A percentile compares a stretch with the other conserved stretches of the same genome.
Conservation (phyloP, 345 rosid species). For the Mercurialis annua region DNA sequence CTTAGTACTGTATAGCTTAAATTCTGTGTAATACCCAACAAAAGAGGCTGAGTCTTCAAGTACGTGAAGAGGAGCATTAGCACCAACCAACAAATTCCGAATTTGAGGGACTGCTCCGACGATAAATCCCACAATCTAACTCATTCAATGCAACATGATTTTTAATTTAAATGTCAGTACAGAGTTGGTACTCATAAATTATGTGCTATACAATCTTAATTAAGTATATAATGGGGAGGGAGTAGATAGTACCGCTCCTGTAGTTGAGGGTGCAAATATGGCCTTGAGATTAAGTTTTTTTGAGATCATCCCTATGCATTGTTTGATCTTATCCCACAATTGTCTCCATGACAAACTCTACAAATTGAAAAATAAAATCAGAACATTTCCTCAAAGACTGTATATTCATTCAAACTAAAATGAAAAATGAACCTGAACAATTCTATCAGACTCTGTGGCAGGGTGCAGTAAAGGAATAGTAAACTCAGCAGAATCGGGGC, state of each 20-base stretch:
- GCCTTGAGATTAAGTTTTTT: slow-evolving; percentile 24
- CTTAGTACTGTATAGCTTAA: too few relatives aligned
- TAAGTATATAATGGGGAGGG: not conserved
- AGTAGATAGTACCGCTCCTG: slow-evolving; percentile 33
- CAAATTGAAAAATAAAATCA: too few relatives aligned
- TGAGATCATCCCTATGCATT: slow-evolving; percentile 7
- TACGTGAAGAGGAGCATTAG: slow-evolving; percentile 38
- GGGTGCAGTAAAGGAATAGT: not conserved
- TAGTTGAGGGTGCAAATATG: slow-evolving; percentile 42
- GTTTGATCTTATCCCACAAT: slow-evolving; percentile 15
- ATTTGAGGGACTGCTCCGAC: slow-evolving; percentile 31
- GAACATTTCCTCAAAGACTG: not conserved
- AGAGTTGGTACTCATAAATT: not conserved
- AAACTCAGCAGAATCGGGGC: not conserved
- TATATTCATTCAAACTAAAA: not conserved
- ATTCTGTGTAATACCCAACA: too few relatives aligned
- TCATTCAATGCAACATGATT: not conserved
- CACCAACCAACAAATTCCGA: slow-evolving; percentile 28
- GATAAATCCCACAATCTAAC: slow-evolving; percentile 31
- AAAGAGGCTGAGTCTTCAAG: slow-evolving; percentile 30
- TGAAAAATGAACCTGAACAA: not conserved
- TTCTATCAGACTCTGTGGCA: not conserved
- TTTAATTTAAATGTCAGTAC: not conserved
- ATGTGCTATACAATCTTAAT: not conserved
- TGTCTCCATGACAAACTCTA: slow-evolving; percentile 19